Evolutionary conservation across 2,329 filamentous ascomycete genomes (phyloP).

Genomic region (Aspergillus nomiae): DNA sequence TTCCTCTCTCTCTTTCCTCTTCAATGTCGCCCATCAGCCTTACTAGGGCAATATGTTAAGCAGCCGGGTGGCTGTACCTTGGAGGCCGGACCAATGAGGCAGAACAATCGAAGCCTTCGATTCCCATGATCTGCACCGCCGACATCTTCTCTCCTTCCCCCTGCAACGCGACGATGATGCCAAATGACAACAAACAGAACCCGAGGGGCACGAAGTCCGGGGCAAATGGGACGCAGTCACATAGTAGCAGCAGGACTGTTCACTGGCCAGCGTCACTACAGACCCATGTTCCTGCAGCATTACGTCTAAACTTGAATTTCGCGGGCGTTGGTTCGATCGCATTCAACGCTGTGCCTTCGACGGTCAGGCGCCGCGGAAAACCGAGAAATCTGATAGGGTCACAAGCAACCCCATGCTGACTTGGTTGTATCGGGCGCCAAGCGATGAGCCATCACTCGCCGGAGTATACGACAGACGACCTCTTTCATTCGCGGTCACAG

Average conservation of each 20-base stretch:
- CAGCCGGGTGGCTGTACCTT: background rate
- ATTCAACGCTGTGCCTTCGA: background rate
- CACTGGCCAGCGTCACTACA: background rate
- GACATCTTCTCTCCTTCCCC: background rate
- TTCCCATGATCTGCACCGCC: background rate
- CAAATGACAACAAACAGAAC: background rate
- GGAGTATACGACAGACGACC: background rate
- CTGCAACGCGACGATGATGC: background rate
- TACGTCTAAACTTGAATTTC: background rate
- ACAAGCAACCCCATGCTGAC: conserved; percentile 21
- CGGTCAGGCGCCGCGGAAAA: conserved; percentile 3
- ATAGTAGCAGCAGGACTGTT: background rate
- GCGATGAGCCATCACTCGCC: conserved; percentile 6
- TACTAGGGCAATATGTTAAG: background rate
- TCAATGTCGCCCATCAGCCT: background rate
- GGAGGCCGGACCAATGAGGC: background rate
- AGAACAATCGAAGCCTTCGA: background rate
- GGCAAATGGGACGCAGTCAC: background rate
- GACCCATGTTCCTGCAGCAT: conserved; percentile 1
- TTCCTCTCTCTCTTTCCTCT: background rate
- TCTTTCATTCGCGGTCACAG: conserved; percentile 5
- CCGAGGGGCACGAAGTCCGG: background rate
- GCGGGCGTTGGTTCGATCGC: background rate
- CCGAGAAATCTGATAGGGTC: conserved; percentile 17
- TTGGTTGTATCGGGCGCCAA: conserved; percentile 13